Evolutionary conservation across 768 basidiomycete species (phyloP).

Genomic region (Rhodocollybia butyracea): DNA sequence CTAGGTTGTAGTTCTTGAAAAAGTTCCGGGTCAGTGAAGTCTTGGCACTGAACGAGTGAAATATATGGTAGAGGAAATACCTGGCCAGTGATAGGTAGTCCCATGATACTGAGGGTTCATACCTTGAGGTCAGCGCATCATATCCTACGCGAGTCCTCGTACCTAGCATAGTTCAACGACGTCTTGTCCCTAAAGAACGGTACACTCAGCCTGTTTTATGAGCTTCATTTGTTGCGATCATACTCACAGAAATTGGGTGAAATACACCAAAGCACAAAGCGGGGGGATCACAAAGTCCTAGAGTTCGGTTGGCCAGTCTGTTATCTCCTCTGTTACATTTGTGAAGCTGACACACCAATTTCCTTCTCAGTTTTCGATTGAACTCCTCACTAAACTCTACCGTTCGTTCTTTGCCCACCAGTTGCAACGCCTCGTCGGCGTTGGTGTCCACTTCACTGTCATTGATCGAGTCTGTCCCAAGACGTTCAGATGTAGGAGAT

Average conservation of each 20-base stretch:
- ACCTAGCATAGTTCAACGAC: slow-evolving; percentile 69
- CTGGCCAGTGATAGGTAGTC: slow-evolving; percentile 61
- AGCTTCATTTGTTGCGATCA: too few relatives aligned
- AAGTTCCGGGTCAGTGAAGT: too few relatives aligned
- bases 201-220: background rate
- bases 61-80: slow-evolving; percentile 23
- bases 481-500: background rate
- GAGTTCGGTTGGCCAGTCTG: background rate
- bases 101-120: slow-evolving; percentile 49
- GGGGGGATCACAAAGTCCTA: slow-evolving; percentile 53
- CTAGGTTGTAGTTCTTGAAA: slow-evolving; percentile 50
- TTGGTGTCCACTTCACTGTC: slow-evolving; percentile 40
- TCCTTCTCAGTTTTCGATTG: slow-evolving; percentile 51
- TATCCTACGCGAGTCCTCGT: slow-evolving; percentile 3
- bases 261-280: slow-evolving; percentile 62
- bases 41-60: too few relatives aligned
- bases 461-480: slow-evolving; percentile 30
- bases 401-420: slow-evolving; percentile 52
- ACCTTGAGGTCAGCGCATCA: background rate
- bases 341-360: slow-evolving; percentile 40
- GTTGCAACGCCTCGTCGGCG: slow-evolving; percentile 50
- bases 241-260: slow-evolving; percentile 60
- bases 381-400: slow-evolving; percentile 59
- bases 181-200: slow-evolving; percentile 55
- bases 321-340: background rate